A percentile compares a stretch with the other conserved stretches of the same genome.
Conservation (phyloP, 768 basidiomycete species). For the Punctularia strigosozonata region DNA sequence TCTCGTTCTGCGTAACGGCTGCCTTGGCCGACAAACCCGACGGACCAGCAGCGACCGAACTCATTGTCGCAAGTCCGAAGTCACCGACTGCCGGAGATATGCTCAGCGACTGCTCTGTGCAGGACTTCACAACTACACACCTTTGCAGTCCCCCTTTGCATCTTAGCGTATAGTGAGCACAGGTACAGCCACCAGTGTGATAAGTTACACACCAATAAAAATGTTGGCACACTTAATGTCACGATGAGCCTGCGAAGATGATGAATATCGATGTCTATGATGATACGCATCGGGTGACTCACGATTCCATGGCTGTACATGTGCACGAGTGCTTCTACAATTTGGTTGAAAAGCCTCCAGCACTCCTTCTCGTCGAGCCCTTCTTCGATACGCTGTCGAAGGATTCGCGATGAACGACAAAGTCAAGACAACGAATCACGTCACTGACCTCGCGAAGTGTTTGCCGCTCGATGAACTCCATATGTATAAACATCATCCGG, state of each 20-base stretch:
- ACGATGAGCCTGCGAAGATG: constrained; percentile 43
- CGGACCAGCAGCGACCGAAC: constrained; percentile 67
- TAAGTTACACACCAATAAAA: constrained; percentile 67
- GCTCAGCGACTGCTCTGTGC: not conserved
- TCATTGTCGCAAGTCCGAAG: constrained; percentile 84
- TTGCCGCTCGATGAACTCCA: constrained; percentile 91
- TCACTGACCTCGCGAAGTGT: constrained; percentile 67
- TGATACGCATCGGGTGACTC: constrained; percentile 15
- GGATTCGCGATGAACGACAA: not conserved
- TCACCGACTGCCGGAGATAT: constrained; percentile 56
- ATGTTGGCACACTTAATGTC: constrained; percentile 94
- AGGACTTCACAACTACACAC: constrained; percentile 17
- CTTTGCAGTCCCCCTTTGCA: constrained; percentile 76
- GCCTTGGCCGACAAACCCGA: constrained; percentile 45
- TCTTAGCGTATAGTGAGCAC: constrained; percentile 28
- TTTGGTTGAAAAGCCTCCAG: constrained; percentile 85
- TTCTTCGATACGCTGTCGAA: constrained; percentile 57
- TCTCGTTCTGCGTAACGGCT: constrained; percentile 42
- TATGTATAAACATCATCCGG: constrained; percentile 90
- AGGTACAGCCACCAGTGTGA: not conserved
- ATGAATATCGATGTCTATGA: constrained; percentile 2
- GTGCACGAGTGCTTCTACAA: constrained; percentile 81
- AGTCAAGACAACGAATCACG: not conserved
- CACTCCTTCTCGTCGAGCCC: constrained; percentile 76
- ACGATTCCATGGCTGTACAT: constrained; percentile 86